These are phyloP conservation scores for Inga leiocalycina DNA, from an alignment of 306 rosid species.

Conservation along the genomic window DNA sequence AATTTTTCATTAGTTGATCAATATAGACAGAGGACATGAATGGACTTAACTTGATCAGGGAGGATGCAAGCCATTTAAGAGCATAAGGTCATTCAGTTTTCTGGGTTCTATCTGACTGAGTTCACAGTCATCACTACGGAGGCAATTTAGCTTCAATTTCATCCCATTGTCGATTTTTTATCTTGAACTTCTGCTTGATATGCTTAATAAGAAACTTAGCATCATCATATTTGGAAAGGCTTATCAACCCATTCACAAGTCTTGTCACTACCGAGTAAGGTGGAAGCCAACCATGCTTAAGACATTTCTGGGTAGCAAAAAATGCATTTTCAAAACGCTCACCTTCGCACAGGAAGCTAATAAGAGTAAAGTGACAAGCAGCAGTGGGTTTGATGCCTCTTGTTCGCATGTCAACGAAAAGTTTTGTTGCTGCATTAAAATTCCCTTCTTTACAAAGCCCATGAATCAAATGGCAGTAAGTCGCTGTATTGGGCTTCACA, in stretches of 20 bases:
- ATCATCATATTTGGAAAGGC: constrained; percentile 52
- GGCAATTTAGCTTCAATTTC: constrained; percentile 74
- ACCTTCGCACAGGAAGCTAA: constrained; percentile 49
- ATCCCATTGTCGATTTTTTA: constrained; percentile 57
- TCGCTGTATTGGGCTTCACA: constrained; percentile 60
- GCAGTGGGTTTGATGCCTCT: constrained; percentile 50
- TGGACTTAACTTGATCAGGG: background rate
- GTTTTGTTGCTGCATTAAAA: constrained; percentile 55
- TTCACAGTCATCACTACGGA: constrained; percentile 33
- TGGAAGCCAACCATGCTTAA: constrained; percentile 71
- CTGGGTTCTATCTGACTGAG: constrained; percentile 11
- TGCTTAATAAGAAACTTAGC: constrained; percentile 59
- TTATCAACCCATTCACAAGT: constrained; percentile 73
- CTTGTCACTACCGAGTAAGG: constrained; percentile 60
- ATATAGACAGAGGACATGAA: constrained; percentile 26
- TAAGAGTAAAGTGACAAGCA: constrained; percentile 54
- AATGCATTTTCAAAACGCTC: constrained; percentile 59
- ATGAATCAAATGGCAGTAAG: constrained; percentile 61
- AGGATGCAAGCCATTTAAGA: constrained; percentile 11
- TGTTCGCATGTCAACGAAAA: constrained; percentile 55
- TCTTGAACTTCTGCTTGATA: constrained; percentile 60
- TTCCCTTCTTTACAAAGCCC: constrained; percentile 78
- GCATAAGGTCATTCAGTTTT: constrained; percentile 4
- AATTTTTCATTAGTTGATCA: background rate
- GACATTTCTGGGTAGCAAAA: constrained; percentile 46